Base-by-base conservation (phyloP, 805 yeast genomes). In the Metschnikowia colocasiae region DNA sequence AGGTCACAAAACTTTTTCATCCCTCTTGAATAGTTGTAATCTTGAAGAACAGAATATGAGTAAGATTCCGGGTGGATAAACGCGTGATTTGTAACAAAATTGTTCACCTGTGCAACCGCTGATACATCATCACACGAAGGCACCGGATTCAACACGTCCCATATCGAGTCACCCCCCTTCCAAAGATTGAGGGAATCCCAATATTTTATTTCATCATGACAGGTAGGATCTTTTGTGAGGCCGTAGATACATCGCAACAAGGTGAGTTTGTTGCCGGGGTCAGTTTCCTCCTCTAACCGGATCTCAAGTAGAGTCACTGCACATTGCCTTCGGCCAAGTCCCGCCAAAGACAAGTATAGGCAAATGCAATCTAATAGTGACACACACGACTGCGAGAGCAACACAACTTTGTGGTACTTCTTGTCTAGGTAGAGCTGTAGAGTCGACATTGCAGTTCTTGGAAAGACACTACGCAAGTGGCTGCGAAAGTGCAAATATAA, bases 291-390 rank as follows among this genome's bases (percentile, higher is more conserved):
- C 32, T 52, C 49, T 3, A 43, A 9, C 13, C 40, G 39, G 9
- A 43, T 38, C n/a, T 43, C 40, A 23, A 52, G 55, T 10, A 50
- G 33, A 6, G 42, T 30, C 4, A 47, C 43, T 5, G 53, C 55
- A 16, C 41, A 32, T 16, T 36, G 40, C 23, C 15, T 34, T 26
- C 55, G 43, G n/a, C 55, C 55, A 12, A 52, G 32, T 6, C 38
- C 51, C 12, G 38, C 48, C 27, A 52, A 44, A 7, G 55, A 44
- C 25, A 52, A 31, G 12, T 15, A 22, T n/a, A 22, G 38, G 22
- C 43, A 40, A 15, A 47, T 38, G 19, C 37, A 29, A 19, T 52
- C 55, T 12, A 37, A 16, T n/a, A 43, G 46, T 8, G 35, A 20
- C 8, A 13, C 33, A 36, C 53, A 52, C 15, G 43, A 39, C 7